Conservation (phyloP, 208 protist species). For the Crithidia bombi region DNA sequence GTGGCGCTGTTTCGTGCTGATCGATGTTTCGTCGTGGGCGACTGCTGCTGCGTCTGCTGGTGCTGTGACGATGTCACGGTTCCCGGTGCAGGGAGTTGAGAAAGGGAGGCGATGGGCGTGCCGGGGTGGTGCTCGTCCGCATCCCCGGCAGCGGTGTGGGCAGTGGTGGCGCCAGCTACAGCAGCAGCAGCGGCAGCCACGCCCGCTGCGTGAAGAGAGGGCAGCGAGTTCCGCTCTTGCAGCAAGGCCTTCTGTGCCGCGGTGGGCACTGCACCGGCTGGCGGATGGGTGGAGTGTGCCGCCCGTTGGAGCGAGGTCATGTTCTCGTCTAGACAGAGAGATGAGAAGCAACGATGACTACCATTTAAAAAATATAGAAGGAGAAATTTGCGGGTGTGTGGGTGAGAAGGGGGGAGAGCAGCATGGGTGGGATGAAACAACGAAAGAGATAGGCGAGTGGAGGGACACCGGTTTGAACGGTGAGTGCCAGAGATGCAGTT, state of each 20-base stretch:
- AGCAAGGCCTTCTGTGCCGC: slow-evolving; percentile 23
- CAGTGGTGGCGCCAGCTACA: neutral
- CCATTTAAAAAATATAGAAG: slow-evolving; percentile 9
- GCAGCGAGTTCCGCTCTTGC: slow-evolving; percentile 17
- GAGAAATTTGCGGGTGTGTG: neutral
- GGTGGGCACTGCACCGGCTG: slow-evolving; percentile 19
- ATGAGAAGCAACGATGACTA: no score
- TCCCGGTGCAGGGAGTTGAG: neutral
- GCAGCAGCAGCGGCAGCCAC: slow-evolving; percentile 3
- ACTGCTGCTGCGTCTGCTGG: neutral
- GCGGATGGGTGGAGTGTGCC: slow-evolving; percentile 2
- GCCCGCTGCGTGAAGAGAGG: neutral
- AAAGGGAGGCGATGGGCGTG: neutral
- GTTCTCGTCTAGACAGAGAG: neutral
- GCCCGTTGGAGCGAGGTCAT: slow-evolving; percentile 17
- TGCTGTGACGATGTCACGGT: neutral
- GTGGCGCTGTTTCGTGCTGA: slow-evolving; percentile 14
- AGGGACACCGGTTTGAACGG: no score
- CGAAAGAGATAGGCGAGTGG: no score
- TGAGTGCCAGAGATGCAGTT: no score
- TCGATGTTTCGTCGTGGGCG: neutral
- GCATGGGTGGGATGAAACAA: no score
- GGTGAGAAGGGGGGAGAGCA: no score
- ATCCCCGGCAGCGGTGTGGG: neutral
- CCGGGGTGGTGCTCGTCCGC: neutral